Evolutionary conservation across 257 asterid species (phyloP).

Genomic region (Solanum pinnatisectum): DNA sequence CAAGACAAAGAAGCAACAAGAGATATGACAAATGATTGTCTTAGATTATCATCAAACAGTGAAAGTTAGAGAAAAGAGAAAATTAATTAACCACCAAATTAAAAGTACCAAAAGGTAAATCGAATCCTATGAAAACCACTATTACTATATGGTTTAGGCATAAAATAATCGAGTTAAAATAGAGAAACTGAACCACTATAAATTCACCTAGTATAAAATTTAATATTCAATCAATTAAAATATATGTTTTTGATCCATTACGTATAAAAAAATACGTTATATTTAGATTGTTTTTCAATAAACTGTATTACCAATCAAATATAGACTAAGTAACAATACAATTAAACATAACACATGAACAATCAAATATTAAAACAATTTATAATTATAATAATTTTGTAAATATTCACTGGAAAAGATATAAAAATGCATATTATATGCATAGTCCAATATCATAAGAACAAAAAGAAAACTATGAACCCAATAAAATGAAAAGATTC

Average conservation of each 20-base stretch:
- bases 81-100: background rate
- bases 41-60: background rate
- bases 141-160: background rate
- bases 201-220: background rate
- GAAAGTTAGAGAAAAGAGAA: background rate
- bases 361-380: background rate
- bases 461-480: background rate
- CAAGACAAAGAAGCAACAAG: slow-evolving; percentile 4
- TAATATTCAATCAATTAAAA: background rate
- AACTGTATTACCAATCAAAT: background rate
- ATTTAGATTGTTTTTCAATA: background rate
- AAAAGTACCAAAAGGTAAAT: slow-evolving; percentile 13
- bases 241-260: background rate
- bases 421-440: background rate
- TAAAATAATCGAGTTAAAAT: background rate
- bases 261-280: background rate
- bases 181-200: background rate
- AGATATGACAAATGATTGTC: background rate
- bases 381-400: background rate
- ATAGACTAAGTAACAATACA: background rate
- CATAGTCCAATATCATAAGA: background rate
- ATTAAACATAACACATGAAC: background rate
- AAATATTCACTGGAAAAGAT: background rate
- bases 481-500: background rate
- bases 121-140: slow-evolving; percentile 17